A percentile compares a stretch with the other conserved stretches of the same genome.
These are phyloP conservation scores for Tolypocladium nubicola DNA, from an alignment of 2,329 filamentous ascomycete species.

Conservation along the genomic window DNA sequence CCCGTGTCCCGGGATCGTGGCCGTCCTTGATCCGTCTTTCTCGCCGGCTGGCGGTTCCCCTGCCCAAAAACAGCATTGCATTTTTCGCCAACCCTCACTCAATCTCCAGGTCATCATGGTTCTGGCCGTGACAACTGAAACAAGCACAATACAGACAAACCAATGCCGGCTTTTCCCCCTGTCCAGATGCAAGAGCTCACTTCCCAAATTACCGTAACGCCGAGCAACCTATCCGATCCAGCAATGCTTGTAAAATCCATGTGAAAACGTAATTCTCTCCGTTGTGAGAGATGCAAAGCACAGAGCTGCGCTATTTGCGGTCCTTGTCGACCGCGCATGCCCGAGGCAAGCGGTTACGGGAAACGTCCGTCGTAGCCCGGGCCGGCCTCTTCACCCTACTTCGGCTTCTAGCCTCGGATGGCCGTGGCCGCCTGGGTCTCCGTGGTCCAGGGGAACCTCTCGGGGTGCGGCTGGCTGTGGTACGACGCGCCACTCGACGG, in stretches of 20 bases:
- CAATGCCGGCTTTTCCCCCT: not conserved
- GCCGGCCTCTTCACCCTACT: not conserved
- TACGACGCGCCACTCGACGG: constrained; percentile 28
- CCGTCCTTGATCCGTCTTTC: not conserved
- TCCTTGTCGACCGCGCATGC: not conserved
- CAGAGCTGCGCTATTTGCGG: not conserved
- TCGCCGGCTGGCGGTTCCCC: not conserved
- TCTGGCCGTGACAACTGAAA: not conserved
- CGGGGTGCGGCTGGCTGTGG: constrained; percentile 24
- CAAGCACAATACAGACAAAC: not conserved
- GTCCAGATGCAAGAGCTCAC: not conserved
- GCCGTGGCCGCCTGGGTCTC: constrained; percentile 40
- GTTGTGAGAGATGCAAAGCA: not conserved
- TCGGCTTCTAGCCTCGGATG: constrained; percentile 26
- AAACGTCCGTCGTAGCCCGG: not conserved
- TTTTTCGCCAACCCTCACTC: not conserved
- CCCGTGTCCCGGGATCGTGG: not conserved
- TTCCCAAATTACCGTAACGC: not conserved
- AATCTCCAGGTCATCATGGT: not conserved
- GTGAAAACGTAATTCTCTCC: not conserved
- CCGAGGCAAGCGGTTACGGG: not conserved
- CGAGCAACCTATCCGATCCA: not conserved
- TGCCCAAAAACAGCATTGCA: not conserved
- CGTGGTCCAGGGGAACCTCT: constrained; percentile 36
- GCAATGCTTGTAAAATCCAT: not conserved